Percentiles rank a stretch among this genome's conserved stretches.
These are phyloP conservation scores for Wickerhamiella allomyrinae DNA, from an alignment of 805 yeast genomes.

Conservation along the genomic window DNA sequence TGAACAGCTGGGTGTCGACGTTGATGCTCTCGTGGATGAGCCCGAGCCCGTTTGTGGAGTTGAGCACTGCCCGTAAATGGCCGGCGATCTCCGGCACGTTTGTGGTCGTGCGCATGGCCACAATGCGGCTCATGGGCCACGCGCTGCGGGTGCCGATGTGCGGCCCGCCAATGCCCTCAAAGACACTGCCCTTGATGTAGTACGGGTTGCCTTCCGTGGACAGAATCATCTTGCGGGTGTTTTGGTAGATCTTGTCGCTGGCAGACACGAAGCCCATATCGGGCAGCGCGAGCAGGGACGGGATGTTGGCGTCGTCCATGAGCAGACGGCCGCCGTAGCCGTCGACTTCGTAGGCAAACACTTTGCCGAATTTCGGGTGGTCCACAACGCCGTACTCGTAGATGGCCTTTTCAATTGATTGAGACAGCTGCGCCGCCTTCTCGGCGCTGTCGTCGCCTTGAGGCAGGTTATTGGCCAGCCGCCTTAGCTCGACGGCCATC, in stretches of 20 bases:
- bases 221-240: conserved; percentile 65
- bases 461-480: conserved; percentile 19
- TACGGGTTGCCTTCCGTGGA: conserved; percentile 65
- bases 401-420: conserved; percentile 39
- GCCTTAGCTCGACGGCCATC: conserved; percentile 46
- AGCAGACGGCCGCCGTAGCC: conserved; percentile 61
- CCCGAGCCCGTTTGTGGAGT: conserved; percentile 60
- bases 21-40: conserved; percentile 72
- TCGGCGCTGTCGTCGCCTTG: conserved; percentile 17
- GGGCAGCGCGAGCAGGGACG: conserved; percentile 71
- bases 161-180: conserved; percentile 82
- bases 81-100: conserved; percentile 52
- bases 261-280: conserved; percentile 49
- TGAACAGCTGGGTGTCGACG: conserved; percentile 43
- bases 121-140: conserved; percentile 82
- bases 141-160: conserved; percentile 70
- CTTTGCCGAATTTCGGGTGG: conserved; percentile 59
- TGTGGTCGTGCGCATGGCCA: conserved; percentile 59
- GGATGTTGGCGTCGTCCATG: conserved; percentile 89
- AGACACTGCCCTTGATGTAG: conserved; percentile 43
- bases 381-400: conserved; percentile 47
- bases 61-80: conserved; percentile 37
- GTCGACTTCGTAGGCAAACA: conserved; percentile 79
- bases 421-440: conserved; percentile 23
- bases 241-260: conserved; percentile 50